Evolutionary conservation across 2,329 filamentous ascomycete species (phyloP).

Genomic region (Atkinsonella texensis): DNA sequence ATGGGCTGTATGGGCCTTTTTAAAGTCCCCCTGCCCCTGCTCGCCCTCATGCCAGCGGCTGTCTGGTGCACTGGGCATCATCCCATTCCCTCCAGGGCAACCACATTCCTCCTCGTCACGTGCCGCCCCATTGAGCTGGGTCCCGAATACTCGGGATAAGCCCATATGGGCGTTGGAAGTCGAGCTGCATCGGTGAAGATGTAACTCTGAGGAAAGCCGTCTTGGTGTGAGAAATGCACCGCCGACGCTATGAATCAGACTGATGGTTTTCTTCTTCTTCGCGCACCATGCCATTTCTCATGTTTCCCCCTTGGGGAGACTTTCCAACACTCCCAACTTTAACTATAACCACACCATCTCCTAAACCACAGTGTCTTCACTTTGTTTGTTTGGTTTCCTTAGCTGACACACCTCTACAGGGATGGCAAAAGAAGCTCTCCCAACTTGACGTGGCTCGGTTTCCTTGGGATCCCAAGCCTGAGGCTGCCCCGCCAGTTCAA

Average conservation of each 20-base stretch:
- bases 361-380: neutral
- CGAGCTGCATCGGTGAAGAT: neutral
- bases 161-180: neutral
- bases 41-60: neutral
- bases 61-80: too few relatives aligned
- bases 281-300: neutral
- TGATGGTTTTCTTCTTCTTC: neutral
- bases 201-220: neutral
- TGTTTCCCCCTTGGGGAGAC: neutral
- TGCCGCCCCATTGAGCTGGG: conserved; percentile 1
- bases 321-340: neutral
- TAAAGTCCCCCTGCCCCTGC: conserved; percentile 29
- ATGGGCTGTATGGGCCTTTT: conserved; percentile 35
- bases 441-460: conserved; percentile 76
- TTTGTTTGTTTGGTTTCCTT: conserved; percentile 3
- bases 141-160: conserved; percentile 1
- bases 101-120: conserved; percentile 2
- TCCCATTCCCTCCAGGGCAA: neutral
- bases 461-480: conserved; percentile 86
- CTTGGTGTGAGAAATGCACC: neutral
- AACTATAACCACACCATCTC: neutral
- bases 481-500: conserved; percentile 33
- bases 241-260: neutral
- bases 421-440: conserved; percentile 88
- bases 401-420: conserved; percentile 36